These are phyloP conservation scores for Sarcodon aspratus DNA, from an alignment of 768 basidiomycete genomes.

Conservation along the genomic window DNA sequence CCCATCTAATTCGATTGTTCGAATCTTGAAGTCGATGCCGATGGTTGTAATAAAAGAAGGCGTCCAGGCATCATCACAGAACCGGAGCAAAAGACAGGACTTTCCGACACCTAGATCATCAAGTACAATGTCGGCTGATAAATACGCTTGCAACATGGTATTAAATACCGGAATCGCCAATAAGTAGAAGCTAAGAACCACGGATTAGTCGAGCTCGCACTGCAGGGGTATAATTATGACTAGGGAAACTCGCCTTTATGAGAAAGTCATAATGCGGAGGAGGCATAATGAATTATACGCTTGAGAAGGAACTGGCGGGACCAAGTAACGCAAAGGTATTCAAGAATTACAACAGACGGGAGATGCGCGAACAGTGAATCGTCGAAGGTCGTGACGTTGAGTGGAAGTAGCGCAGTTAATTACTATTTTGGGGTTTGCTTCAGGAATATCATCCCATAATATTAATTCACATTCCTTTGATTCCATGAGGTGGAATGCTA, in stretches of 20 bases:
- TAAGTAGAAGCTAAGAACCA: slow-evolving; percentile 69
- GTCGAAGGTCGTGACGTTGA: too few relatives aligned
- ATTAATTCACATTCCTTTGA: too few relatives aligned
- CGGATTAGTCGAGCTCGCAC: slow-evolving; percentile 6
- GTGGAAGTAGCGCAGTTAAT: too few relatives aligned
- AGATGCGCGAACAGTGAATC: too few relatives aligned
- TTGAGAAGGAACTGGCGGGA: too few relatives aligned
- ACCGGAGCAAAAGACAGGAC: slow-evolving; percentile 89
- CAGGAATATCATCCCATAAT: too few relatives aligned
- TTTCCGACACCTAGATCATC: slow-evolving; percentile 74
- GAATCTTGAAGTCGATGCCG: slow-evolving; percentile 99
- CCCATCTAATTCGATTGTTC: slow-evolving; percentile 95
- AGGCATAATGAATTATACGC: slow-evolving; percentile 39
- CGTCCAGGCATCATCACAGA: slow-evolving; percentile 99
- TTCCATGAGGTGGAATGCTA: too few relatives aligned
- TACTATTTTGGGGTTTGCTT: too few relatives aligned
- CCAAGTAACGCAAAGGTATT: too few relatives aligned
- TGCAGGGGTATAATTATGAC: slow-evolving; percentile 1
- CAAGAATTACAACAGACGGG: too few relatives aligned
- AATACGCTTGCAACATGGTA: background rate
- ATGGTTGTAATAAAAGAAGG: slow-evolving; percentile 99
- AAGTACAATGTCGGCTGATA: background rate
- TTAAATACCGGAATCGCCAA: slow-evolving; percentile 81
- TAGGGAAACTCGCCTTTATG: slow-evolving; percentile 58
- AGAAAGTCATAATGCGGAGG: slow-evolving; percentile 96